Evolutionary conservation across 441 rosid species (phyloP), one percentile per base, ranked within the genome.

Genomic region (Populus trichocarpa): DNA sequence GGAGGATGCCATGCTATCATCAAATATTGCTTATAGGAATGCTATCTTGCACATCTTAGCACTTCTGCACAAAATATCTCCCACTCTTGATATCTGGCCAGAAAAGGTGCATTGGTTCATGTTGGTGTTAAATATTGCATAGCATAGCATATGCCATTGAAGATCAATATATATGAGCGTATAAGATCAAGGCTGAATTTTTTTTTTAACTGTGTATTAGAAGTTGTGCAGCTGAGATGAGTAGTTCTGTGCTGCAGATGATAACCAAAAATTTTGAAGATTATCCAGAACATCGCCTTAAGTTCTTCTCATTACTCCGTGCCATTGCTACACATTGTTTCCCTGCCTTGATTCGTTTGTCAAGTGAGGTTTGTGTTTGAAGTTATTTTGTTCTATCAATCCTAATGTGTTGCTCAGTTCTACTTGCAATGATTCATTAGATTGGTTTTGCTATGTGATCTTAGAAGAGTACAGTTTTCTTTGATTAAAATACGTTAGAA

Each of bases 241-340:
- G 68, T 73, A 57, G 61, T 81, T 79, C 68, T 59, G 61, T 11
- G 32, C 35, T 80, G 85, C 91, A 97, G 99, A 97, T 97, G 99
- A 97, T 97, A 73, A 97, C 99, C 73, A 95, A 90, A 85, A 97
- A 97, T 85, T 97, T 97, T 68, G 99, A 97, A 86, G 99, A 97
- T 82, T 95, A 95, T 81, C 99, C 99, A 0, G 99, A 97, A 83
- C 99, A 97, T 83, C 97, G 99, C 66, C 93, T 97, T 78, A 97
- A 97, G 84, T 97, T 97, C 89, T 97, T 97, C 83, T 97, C 99
- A 22, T 84, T 97, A 82, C 99, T 97, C 82, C 97, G 99, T 22
- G 99, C 99, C 68, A 95, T 97, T 85, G 99, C 99, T 63, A 83
- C 99, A 23, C 89, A 90, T 79, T 95, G 99, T 89, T 97, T 97